These are phyloP conservation scores for Saprolegnia parasitica DNA, from an alignment of 352 stramenopile genomes.

Conservation along the genomic window DNA sequence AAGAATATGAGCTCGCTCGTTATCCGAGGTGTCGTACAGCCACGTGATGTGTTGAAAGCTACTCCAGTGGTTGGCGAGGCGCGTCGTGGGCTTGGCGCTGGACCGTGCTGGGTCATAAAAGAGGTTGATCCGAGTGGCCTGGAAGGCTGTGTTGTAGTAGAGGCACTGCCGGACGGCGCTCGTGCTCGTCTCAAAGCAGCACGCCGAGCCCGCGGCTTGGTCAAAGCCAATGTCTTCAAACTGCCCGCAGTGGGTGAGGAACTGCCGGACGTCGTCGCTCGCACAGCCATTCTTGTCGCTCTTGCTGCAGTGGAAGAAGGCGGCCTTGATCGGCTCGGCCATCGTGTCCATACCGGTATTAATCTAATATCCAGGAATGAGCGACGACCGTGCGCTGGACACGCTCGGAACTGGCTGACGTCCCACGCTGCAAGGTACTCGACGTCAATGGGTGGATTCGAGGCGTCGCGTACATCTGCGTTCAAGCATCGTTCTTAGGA, in stretches of 20 bases:
- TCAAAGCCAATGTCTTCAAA: conserved; percentile 1
- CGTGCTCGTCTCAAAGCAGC: conserved; percentile 10
- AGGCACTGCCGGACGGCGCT: conserved; percentile 10
- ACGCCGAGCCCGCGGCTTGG: neutral
- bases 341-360: too few species aligned
- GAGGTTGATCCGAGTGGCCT: conserved; percentile 1
- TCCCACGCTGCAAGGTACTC: neutral
- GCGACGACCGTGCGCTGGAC: neutral
- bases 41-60: neutral
- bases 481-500: too few species aligned
- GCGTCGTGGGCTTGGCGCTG: conserved; percentile 3
- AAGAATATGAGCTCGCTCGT: neutral
- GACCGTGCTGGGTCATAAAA: neutral
- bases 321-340: neutral
- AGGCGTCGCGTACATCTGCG: too few species aligned
- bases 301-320: conserved; percentile 19
- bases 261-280: neutral
- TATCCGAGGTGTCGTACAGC: neutral
- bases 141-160: neutral
- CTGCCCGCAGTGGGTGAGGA: conserved; percentile 1
- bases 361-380: neutral
- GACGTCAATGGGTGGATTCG: neutral
- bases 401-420: neutral
- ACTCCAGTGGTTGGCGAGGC: neutral
- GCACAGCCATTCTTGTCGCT: neutral